These are phyloP conservation scores for Trypanosoma platydactyli DNA, from an alignment of 208 protist genomes.

Conservation along the genomic window DNA sequence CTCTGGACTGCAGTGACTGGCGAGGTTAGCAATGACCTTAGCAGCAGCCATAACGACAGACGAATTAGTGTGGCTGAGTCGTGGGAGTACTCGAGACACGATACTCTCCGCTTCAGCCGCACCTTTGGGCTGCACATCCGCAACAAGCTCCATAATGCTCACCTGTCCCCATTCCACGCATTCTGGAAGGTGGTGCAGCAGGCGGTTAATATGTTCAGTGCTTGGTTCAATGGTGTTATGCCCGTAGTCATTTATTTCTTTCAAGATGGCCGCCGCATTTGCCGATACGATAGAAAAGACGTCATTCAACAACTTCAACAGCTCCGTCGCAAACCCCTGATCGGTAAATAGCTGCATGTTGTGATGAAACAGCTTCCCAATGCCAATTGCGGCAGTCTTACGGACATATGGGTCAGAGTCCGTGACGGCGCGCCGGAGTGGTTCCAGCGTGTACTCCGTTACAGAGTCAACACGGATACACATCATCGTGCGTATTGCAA, in stretches of 20 bases:
- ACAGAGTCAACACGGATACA: constrained; percentile 98
- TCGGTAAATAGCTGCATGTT: constrained; percentile 94
- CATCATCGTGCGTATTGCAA: constrained; percentile 99
- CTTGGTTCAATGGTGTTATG: constrained; percentile 47
- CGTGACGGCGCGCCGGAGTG: constrained; percentile 87
- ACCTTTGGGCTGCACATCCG: constrained; percentile 62
- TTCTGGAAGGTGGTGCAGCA: constrained; percentile 95
- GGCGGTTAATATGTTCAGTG: constrained; percentile 87
- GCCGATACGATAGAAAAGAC: constrained; percentile 97
- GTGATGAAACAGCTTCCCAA: constrained; percentile 99
- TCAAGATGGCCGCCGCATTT: constrained; percentile 97
- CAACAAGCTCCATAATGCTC: constrained; percentile 97
- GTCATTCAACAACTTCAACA: constrained; percentile 95
- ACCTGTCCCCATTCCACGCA: constrained; percentile 99
- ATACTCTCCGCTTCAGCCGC: constrained; percentile 87
- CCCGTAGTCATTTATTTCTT: constrained; percentile 90
- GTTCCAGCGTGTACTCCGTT: constrained; percentile 97
- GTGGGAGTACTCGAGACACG: constrained; percentile 93
- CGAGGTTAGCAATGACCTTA: constrained; percentile 89
- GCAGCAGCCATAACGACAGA: constrained; percentile 98
- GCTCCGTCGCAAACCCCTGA: constrained; percentile 87
- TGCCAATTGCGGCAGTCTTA: constrained; percentile 98
- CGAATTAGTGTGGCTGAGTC: constrained; percentile 97
- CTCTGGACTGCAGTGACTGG: constrained; percentile 60
- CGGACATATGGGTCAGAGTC: constrained; percentile 99